Percentiles rank a stretch among this genome's conserved stretches.
Conservation (phyloP, 768 basidiomycete genomes). For the Pulveroboletus sp. region DNA sequence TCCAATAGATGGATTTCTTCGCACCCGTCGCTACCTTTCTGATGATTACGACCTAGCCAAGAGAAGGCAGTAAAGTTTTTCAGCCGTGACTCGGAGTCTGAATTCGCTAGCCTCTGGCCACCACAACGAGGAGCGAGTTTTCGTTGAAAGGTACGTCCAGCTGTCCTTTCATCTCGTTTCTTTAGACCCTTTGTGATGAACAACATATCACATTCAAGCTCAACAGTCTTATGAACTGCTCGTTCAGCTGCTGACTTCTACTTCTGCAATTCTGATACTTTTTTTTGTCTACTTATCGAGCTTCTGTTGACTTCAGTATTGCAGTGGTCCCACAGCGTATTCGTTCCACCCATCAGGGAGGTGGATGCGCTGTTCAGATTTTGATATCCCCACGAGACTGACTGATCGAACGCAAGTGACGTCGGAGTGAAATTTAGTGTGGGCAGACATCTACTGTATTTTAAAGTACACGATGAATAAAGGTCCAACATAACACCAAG, state of each 20-base stretch:
- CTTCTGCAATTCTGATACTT: conserved; percentile 43
- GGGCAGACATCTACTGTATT: background rate
- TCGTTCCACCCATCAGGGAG: background rate
- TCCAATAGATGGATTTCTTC: too few species aligned
- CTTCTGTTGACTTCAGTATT: background rate
- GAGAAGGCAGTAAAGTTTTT: too few species aligned
- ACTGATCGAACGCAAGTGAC: background rate
- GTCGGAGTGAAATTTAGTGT: too few species aligned
- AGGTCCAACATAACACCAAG: conserved; percentile 6
- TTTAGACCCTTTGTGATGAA: conserved; percentile 31
- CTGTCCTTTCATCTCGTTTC: background rate
- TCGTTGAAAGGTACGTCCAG: background rate
- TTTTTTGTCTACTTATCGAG: background rate
- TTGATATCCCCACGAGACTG: too few species aligned
- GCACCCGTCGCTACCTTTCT: too few species aligned
- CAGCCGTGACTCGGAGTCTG: too few species aligned
- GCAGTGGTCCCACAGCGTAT: background rate
- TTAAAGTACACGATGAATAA: conserved; percentile 10
- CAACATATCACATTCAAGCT: conserved; percentile 41
- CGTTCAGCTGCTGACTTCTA: conserved; percentile 39
- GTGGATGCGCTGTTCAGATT: background rate
- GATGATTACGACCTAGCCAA: too few species aligned
- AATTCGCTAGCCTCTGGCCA: too few species aligned
- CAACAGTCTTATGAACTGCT: conserved; percentile 42
- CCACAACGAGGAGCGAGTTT: background rate